phyloP scores from a whole-genome alignment of 2,329 filamentous ascomycete species.

The Pseudogymnoascus sp. region DNA sequence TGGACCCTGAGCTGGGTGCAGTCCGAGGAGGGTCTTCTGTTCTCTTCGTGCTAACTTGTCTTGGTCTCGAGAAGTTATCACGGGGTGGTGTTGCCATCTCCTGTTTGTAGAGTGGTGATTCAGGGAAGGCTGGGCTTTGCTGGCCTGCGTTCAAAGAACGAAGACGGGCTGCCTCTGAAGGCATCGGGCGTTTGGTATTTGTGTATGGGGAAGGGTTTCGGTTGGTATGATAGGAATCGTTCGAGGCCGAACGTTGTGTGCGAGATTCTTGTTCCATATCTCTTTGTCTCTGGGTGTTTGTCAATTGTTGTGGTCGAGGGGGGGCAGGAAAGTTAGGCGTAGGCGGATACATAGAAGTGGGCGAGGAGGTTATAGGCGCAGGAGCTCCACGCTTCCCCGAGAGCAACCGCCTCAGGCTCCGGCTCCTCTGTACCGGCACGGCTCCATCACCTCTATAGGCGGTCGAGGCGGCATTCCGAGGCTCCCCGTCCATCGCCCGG shows the following conservation, averaged over 20 bases:
- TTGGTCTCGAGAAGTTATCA: slow-evolving; percentile 26
- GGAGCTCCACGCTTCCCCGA: not conserved
- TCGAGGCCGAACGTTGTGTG: not conserved
- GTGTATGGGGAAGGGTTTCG: not conserved
- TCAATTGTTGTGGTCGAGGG: not conserved
- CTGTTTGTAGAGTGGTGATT: slow-evolving; percentile 16
- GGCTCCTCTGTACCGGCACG: not conserved
- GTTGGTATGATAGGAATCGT: not conserved
- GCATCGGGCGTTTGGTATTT: slow-evolving; percentile 8
- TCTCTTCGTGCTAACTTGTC: slow-evolving; percentile 20
- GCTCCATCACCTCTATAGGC: slow-evolving; percentile 4
- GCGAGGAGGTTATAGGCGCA: not conserved
- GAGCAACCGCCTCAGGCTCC: not conserved
- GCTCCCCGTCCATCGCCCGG: slow-evolving; percentile 1
- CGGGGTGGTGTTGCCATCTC: slow-evolving; percentile 15
- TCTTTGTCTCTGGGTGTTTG: not conserved
- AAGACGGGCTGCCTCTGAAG: slow-evolving; percentile 26
- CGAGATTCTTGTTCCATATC: slow-evolving; percentile 1
- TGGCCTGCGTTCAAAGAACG: slow-evolving; percentile 25
- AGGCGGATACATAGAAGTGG: not conserved
- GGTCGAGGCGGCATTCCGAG: slow-evolving; percentile 3
- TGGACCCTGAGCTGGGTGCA: slow-evolving; percentile 15
- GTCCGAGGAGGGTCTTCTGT: slow-evolving; percentile 23
- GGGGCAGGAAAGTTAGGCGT: not conserved
- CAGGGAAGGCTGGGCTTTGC: slow-evolving; percentile 20